Evolutionary conservation across 2,329 filamentous ascomycete species (phyloP).

Genomic region (Clonostachys sp.): DNA sequence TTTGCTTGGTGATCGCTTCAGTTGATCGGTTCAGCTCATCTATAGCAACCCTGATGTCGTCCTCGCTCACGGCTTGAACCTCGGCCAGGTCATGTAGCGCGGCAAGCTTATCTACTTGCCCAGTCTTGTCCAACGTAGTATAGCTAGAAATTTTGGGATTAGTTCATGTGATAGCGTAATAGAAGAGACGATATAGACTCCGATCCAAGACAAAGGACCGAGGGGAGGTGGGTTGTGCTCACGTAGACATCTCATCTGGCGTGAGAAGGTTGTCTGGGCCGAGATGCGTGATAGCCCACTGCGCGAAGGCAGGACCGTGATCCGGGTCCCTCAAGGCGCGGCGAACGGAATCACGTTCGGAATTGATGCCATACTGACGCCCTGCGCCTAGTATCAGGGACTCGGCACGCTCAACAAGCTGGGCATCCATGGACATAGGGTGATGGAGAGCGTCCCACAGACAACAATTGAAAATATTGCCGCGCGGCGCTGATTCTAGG

Average conservation of each 20-base stretch:
- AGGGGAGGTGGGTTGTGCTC: conserved; percentile 11
- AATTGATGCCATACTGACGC: conserved; percentile 21
- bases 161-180: background rate
- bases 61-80: conserved; percentile 48
- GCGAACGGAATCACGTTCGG: conserved; percentile 28
- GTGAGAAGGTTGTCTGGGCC: conserved; percentile 46
- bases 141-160: conserved; percentile 32
- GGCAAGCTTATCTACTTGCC: conserved; percentile 39
- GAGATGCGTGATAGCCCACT: conserved; percentile 46
- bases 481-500: too few species aligned
- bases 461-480: too few species aligned
- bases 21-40: conserved; percentile 62
- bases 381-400: conserved; percentile 23
- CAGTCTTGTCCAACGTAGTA: conserved; percentile 39
- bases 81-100: conserved; percentile 37
- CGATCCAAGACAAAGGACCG: background rate
- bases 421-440: conserved; percentile 14
- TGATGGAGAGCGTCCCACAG: too few species aligned
- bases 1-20: conserved; percentile 59
- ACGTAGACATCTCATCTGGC: conserved; percentile 49
- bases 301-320: conserved; percentile 26
- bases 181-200: background rate
- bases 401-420: conserved; percentile 19
- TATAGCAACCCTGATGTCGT: conserved; percentile 57
- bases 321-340: conserved; percentile 26